These are phyloP conservation scores for Citrus cavaleriei DNA, from an alignment of 345 rosid genomes.

Conservation along the genomic window DNA sequence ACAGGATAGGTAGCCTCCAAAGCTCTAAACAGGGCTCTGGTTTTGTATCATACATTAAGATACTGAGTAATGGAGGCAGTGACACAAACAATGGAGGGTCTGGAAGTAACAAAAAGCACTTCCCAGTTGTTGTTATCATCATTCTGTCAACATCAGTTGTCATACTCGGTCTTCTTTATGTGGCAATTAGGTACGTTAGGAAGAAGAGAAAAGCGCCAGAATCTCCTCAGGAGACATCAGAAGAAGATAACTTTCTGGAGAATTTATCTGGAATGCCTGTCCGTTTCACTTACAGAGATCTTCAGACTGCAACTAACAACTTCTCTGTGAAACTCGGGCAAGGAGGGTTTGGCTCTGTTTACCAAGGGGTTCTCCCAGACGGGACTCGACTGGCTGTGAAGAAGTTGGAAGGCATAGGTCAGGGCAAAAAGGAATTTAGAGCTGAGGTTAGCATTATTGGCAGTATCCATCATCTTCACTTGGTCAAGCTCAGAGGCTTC, in stretches of 20 bases:
- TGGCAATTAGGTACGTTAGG: slow-evolving; percentile 41
- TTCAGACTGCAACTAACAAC: slow-evolving; percentile 69
- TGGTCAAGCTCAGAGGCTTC: slow-evolving; percentile 83
- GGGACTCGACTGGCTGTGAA: slow-evolving; percentile 85
- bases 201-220: slow-evolving; percentile 35
- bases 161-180: slow-evolving; percentile 45
- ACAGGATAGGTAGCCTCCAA: slow-evolving; percentile 63
- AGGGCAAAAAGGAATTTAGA: slow-evolving; percentile 93
- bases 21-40: slow-evolving; percentile 31
- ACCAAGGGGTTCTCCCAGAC: slow-evolving; percentile 68
- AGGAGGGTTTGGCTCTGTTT: slow-evolving; percentile 96
- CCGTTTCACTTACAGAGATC: slow-evolving; percentile 73
- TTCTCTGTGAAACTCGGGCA: slow-evolving; percentile 84
- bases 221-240: slow-evolving; percentile 45
- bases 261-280: slow-evolving; percentile 74
- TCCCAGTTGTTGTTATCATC: slow-evolving; percentile 54
- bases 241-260: slow-evolving; percentile 78
- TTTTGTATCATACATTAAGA: slow-evolving; percentile 57
- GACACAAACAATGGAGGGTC: slow-evolving; percentile 19
- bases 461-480: slow-evolving; percentile 84
- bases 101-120: slow-evolving; percentile 33
- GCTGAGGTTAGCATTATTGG: slow-evolving; percentile 94
- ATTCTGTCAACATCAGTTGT: slow-evolving; percentile 43
- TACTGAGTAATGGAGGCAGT: slow-evolving; percentile 26
- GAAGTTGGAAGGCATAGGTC: slow-evolving; percentile 92